Conservation (phyloP, 1,284 basidiomycete genomes). For the Tremellales sp. region DNA sequence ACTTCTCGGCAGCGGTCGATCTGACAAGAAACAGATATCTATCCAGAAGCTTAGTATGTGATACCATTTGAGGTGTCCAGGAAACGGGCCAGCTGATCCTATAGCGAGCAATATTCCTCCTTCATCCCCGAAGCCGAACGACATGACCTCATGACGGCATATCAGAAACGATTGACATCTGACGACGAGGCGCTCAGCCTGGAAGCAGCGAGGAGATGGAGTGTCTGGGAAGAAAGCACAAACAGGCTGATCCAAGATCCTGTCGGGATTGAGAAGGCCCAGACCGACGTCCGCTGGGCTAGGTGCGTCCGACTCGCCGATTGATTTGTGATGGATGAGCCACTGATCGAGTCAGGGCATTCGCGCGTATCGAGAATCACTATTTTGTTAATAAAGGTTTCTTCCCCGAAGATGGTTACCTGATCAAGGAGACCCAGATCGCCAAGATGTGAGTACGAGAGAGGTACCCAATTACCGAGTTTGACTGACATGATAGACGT, state of each 20-base stretch:
- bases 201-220: constrained; percentile 63
- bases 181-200: constrained; percentile 60
- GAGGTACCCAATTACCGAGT: not conserved
- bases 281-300: constrained; percentile 64
- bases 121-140: constrained; percentile 77
- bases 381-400: constrained; percentile 88
- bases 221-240: constrained; percentile 87
- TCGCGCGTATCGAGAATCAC: constrained; percentile 87
- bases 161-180: constrained; percentile 75
- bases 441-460: constrained; percentile 74
- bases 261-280: constrained; percentile 64
- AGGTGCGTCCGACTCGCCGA: constrained; percentile 53
- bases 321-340: not conserved
- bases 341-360: constrained; percentile 58
- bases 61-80: not conserved
- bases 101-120: constrained; percentile 73
- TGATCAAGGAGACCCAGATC: constrained; percentile 75
- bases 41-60: constrained; percentile 78
- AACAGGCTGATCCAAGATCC: constrained; percentile 68
- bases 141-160: constrained; percentile 67
- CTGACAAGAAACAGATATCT: too few species aligned
- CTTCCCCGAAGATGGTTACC: constrained; percentile 75
- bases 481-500: constrained; percentile 56
- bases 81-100: too few species aligned
- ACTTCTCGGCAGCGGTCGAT: too few species aligned